A percentile compares a stretch with the other conserved stretches of the same genome.
These are phyloP conservation scores for Lanmaoa pseudosensibilis DNA, from an alignment of 768 basidiomycete species.

Conservation along the genomic window DNA sequence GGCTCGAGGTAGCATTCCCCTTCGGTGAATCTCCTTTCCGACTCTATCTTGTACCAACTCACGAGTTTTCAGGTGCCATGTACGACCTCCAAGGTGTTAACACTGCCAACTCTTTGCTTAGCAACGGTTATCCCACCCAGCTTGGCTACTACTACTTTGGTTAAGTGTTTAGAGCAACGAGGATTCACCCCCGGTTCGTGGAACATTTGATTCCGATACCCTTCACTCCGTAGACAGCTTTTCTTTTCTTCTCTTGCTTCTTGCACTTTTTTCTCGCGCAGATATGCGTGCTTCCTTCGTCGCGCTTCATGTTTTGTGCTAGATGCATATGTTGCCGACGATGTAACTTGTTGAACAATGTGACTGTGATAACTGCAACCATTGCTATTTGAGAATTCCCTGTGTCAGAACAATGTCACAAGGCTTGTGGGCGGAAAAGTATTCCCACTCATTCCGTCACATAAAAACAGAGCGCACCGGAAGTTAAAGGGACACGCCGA, in stretches of 20 bases:
- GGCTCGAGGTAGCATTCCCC: constrained; percentile 42
- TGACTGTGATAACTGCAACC: not conserved
- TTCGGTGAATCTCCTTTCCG: constrained; percentile 54
- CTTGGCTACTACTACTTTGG: constrained; percentile 54
- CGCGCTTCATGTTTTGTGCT: constrained; percentile 21
- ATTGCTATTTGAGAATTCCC: not conserved
- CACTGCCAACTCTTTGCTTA: constrained; percentile 43
- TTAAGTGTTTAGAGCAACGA: not conserved
- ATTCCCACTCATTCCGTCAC: constrained; percentile 7
- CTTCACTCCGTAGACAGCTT: constrained; percentile 14
- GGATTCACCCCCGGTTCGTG: not conserved
- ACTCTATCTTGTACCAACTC: not conserved
- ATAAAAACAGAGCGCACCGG: constrained; percentile 7
- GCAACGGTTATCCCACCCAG: constrained; percentile 43
- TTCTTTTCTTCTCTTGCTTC: not conserved
- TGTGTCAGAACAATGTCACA: not conserved
- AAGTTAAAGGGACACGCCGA: not conserved
- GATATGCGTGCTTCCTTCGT: constrained; percentile 3
- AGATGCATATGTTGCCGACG: constrained; percentile 19
- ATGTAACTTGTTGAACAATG: constrained; percentile 29
- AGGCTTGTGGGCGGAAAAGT: not conserved
- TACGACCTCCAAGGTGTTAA: constrained; percentile 54
- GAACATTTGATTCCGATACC: constrained; percentile 19
- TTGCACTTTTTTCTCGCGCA: not conserved
- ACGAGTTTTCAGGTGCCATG: constrained; percentile 47